These are phyloP conservation scores for Globisporangium heterothallicum DNA, from an alignment of 352 stramenopile genomes.

Conservation along the genomic window DNA sequence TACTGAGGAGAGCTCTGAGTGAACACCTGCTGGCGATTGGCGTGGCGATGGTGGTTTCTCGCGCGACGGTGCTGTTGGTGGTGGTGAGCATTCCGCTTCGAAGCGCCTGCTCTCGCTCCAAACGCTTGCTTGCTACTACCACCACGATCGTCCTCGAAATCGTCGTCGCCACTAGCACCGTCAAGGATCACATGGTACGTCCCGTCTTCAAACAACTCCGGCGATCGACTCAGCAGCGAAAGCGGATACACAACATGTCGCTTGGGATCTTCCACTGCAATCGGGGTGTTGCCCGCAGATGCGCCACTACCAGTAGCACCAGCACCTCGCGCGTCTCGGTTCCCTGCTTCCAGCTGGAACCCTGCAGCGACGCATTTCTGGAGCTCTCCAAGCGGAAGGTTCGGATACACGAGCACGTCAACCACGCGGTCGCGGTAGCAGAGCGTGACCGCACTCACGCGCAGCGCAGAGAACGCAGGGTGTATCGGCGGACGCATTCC, in stretches of 20 bases:
- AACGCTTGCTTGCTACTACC: background rate
- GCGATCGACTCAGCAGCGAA: constrained; percentile 53
- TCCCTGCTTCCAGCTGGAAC: constrained; percentile 23
- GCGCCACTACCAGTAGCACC: constrained; percentile 17
- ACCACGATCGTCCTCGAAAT: background rate
- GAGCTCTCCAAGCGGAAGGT: constrained; percentile 39
- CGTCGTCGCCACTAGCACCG: constrained; percentile 12
- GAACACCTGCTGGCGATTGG: constrained; percentile 6
- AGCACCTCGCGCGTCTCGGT: constrained; percentile 12
- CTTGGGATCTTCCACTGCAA: constrained; percentile 25
- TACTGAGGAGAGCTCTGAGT: constrained; percentile 7
- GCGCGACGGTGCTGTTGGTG: background rate
- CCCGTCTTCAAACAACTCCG: constrained; percentile 43
- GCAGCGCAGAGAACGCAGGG: background rate
- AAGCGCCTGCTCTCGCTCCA: background rate
- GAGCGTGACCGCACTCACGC: constrained; percentile 40
- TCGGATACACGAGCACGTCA: constrained; percentile 36
- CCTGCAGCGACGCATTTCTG: constrained; percentile 38
- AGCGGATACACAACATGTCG: constrained; percentile 56
- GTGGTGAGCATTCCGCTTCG: constrained; percentile 5
- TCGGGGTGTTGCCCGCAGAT: background rate
- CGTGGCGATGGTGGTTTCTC: constrained; percentile 1
- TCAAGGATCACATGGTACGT: constrained; percentile 38
- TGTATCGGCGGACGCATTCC: constrained; percentile 6
- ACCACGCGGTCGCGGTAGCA: constrained; percentile 20